Evolutionary conservation across 495 filamentous ascomycete species (phyloP).

Genomic region (Talaromyces stipitatus): DNA sequence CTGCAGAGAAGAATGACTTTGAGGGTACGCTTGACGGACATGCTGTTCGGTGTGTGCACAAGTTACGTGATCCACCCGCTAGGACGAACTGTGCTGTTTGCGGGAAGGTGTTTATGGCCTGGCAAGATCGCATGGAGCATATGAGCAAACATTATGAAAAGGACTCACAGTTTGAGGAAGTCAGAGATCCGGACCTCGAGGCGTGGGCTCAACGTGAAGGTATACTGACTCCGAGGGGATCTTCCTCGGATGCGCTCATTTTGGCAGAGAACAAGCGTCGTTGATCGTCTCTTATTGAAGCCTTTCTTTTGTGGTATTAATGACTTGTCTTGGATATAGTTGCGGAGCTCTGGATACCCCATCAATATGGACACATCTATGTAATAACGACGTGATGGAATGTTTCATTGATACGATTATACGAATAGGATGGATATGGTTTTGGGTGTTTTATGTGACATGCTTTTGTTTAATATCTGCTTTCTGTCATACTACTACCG

Average conservation of each 20-base stretch:
- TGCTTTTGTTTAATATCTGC: background rate
- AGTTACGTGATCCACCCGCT: conserved; percentile 53
- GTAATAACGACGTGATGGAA: background rate
- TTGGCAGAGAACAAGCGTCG: background rate
- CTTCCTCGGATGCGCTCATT: background rate
- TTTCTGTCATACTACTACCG: background rate
- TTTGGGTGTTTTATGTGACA: background rate
- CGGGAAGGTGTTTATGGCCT: conserved; percentile 54
- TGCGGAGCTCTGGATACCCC: no score
- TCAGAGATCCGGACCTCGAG: conserved; percentile 38
- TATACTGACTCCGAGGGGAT: conserved; percentile 19
- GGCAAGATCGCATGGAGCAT: conserved; percentile 88
- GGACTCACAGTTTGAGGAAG: conserved; percentile 23
- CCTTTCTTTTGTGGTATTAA: background rate
- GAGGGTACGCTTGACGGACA: conserved; percentile 38
- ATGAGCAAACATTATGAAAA: conserved; percentile 75
- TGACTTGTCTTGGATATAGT: background rate
- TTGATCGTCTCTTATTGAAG: background rate
- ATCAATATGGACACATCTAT: background rate
- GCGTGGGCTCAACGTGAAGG: conserved; percentile 45
- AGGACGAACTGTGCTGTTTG: conserved; percentile 67
- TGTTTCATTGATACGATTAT: background rate
- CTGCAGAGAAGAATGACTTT: conserved; percentile 29
- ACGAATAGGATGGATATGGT: background rate
- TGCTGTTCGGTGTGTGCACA: conserved; percentile 49